Percentiles rank a stretch among this genome's conserved stretches.
These are phyloP conservation scores for Hericium alpestre DNA, from an alignment of 768 basidiomycete genomes.

Conservation along the genomic window DNA sequence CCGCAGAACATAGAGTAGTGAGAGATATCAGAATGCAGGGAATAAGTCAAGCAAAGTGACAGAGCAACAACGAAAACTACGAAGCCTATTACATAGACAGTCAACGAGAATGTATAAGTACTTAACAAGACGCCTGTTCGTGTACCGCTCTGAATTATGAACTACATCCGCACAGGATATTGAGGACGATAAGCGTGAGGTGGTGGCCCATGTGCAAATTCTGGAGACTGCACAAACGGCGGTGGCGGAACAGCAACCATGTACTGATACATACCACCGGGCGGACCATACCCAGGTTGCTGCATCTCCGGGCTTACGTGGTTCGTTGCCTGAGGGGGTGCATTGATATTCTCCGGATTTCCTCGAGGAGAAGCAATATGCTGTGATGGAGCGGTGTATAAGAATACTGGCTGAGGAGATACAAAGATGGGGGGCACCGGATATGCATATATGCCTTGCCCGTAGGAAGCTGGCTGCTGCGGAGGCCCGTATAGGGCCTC, in stretches of 20 bases:
- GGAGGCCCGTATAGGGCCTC: slow-evolving; percentile 1
- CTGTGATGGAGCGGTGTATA: slow-evolving; percentile 5
- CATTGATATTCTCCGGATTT: not conserved
- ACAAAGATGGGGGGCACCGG: slow-evolving; percentile 4
- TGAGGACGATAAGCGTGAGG: not conserved
- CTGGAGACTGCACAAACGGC: not conserved
- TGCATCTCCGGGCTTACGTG: slow-evolving; percentile 1
- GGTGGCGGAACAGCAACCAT: slow-evolving; percentile 10
- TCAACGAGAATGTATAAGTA: too few species aligned
- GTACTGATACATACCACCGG: slow-evolving; percentile 1
- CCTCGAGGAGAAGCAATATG: not conserved
- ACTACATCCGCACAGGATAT: too few species aligned
- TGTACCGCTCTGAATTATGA: too few species aligned
- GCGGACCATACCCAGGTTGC: not conserved
- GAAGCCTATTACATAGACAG: too few species aligned
- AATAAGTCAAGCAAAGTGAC: too few species aligned
- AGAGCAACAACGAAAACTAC: too few species aligned
- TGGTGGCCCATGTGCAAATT: not conserved
- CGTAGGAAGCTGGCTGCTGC: not conserved
- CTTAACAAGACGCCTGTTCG: too few species aligned
- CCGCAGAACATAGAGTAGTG: too few species aligned
- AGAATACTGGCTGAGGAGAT: slow-evolving; percentile 7
- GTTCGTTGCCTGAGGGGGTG: not conserved
- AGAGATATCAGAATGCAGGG: too few species aligned
- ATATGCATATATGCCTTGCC: slow-evolving; percentile 1